Evolutionary conservation across 495 filamentous ascomycete species (phyloP), one percentile per base, ranked within the genome.

Genomic region (Penicillium dipodomyicola): DNA sequence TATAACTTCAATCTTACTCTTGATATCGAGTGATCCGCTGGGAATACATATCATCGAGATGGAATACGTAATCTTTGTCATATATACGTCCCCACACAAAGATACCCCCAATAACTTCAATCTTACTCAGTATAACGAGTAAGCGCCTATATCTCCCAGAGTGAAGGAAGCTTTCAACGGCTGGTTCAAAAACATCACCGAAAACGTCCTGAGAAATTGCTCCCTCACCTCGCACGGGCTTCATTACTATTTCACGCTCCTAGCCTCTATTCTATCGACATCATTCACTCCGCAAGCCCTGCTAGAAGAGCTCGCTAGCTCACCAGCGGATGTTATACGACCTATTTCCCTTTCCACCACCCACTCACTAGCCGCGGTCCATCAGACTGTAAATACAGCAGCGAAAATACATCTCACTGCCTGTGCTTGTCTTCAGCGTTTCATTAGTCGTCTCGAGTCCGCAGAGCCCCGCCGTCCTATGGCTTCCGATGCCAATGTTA

Each of bases 71-170:
- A n/a, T n/a, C n/a, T n/a, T n/a, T n/a, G n/a, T n/a, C n/a, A n/a
- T n/a, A n/a, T n/a, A n/a, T n/a, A n/a, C n/a, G n/a, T n/a, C n/a
- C n/a, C n/a, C n/a, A n/a, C n/a, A n/a, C n/a, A n/a, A n/a, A n/a
- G n/a, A n/a, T n/a, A n/a, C n/a, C n/a, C n/a, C n/a, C n/a, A n/a
- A n/a, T n/a, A n/a, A n/a, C n/a, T n/a, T n/a, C n/a, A n/a, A n/a
- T n/a, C n/a, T n/a, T n/a, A n/a, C n/a, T n/a, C n/a, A n/a, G n/a
- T n/a, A n/a, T n/a, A n/a, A n/a, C n/a, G n/a, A n/a, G n/a, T n/a
- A n/a, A n/a, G n/a, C n/a, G n/a, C n/a, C n/a, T n/a, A 41, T 52
- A 41, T 52, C 49, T 52, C 49, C 49, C 35, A 22, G 6, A 52
- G 35, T 41, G 35, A 25, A 52, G 49, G 17, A 52, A 41, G 35